These are phyloP conservation scores for Pestalotiopsis sp. DNA, from an alignment of 2,329 filamentous ascomycete genomes.

Conservation along the genomic window DNA sequence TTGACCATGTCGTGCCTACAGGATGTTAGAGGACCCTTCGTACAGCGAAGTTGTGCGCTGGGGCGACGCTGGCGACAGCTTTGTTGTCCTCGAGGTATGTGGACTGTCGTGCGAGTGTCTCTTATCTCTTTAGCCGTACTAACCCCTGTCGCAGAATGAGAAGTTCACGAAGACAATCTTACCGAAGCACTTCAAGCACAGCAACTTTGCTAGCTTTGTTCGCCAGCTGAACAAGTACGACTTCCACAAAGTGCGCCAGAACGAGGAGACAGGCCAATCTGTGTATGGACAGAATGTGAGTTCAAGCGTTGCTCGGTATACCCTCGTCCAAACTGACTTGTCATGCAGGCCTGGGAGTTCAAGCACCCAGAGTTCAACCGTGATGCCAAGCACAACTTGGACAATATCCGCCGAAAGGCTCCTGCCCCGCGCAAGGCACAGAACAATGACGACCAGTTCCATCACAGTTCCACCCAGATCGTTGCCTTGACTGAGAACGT, in stretches of 20 bases:
- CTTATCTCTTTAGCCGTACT: conserved; percentile 21
- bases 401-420: conserved; percentile 95
- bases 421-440: conserved; percentile 82
- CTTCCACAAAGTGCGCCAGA: conserved; percentile 89
- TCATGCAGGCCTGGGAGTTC: conserved; percentile 83
- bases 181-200: conserved; percentile 84
- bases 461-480: conserved; percentile 83
- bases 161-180: conserved; percentile 85
- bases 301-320: conserved; percentile 24
- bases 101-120: conserved; percentile 17
- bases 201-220: conserved; percentile 80
- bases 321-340: conserved; percentile 29
- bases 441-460: conserved; percentile 69
- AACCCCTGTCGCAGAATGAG: conserved; percentile 69
- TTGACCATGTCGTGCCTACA: conserved; percentile 37
- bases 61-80: conserved; percentile 93
- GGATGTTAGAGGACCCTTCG: conserved; percentile 94
- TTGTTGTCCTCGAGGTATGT: conserved; percentile 92
- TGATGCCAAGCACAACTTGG: conserved; percentile 93
- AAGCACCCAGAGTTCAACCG: conserved; percentile 95
- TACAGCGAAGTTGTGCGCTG: conserved; percentile 93
- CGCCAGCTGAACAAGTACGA: conserved; percentile 80
- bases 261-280: conserved; percentile 81
- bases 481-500: conserved; percentile 87
- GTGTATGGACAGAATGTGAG: conserved; percentile 79